Conservation (phyloP, 2,329 filamentous ascomycete genomes). For the Aspergillus candidus region DNA sequence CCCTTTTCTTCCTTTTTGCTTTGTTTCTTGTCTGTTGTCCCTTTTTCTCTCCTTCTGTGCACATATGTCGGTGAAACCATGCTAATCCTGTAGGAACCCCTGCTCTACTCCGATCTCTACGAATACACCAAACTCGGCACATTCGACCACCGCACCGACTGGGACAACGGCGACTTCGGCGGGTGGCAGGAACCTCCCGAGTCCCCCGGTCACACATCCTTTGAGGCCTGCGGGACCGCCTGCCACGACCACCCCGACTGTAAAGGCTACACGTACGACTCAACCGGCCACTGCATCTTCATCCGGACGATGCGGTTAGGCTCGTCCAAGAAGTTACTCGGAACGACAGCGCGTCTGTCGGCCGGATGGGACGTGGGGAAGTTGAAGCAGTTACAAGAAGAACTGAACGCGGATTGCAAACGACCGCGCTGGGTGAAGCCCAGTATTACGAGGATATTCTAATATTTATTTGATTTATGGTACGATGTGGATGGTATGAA, state of each 20-base stretch:
- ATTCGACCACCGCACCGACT: conserved; percentile 19
- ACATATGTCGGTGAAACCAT: no score
- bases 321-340: conserved; percentile 7
- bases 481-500: no score
- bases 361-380: conserved; percentile 26
- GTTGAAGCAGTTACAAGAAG: conserved; percentile 16
- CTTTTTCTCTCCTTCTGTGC: no score
- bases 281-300: conserved; percentile 18
- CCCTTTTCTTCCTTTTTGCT: not conserved
- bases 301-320: conserved; percentile 21
- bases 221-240: conserved; percentile 22
- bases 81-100: conserved; percentile 1
- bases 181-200: conserved; percentile 23
- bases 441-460: no score
- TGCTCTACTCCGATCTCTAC: conserved; percentile 23
- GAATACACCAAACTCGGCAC: conserved; percentile 23
- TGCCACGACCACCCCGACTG: conserved; percentile 21
- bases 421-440: no score
- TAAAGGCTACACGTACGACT: conserved; percentile 22
- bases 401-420: no score
- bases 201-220: conserved; percentile 22
- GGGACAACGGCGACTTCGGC: conserved; percentile 34
- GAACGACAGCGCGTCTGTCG: conserved; percentile 7
- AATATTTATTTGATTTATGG: no score
- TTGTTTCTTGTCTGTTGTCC: not conserved